These are phyloP conservation scores for Suillus clintonianus DNA, from an alignment of 768 basidiomycete genomes.

Conservation along the genomic window DNA sequence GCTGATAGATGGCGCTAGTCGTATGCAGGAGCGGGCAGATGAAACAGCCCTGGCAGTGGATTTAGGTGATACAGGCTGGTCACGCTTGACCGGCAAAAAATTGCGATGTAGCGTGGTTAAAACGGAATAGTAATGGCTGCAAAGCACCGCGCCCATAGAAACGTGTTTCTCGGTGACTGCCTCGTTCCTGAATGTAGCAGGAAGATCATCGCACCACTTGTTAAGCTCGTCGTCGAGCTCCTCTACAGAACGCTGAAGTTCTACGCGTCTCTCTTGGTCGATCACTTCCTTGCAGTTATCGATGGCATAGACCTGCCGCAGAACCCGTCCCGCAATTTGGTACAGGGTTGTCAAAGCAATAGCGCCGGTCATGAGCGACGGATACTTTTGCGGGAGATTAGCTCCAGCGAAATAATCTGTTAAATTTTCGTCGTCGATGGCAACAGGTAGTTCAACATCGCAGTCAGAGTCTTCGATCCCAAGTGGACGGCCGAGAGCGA, in stretches of 20 bases:
- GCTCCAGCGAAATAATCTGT: constrained; percentile 72
- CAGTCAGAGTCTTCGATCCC: constrained; percentile 90
- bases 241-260: constrained; percentile 80
- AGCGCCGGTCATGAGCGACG: constrained; percentile 80
- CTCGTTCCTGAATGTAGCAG: constrained; percentile 71
- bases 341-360: constrained; percentile 77
- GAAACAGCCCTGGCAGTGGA: constrained; percentile 81
- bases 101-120: constrained; percentile 88
- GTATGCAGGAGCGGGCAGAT: constrained; percentile 83
- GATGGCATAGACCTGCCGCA: constrained; percentile 81
- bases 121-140: constrained; percentile 88
- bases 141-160: constrained; percentile 82
- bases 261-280: constrained; percentile 71
- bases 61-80: constrained; percentile 65
- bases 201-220: constrained; percentile 83
- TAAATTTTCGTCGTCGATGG: constrained; percentile 79
- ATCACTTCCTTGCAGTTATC: constrained; percentile 74
- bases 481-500: constrained; percentile 85
- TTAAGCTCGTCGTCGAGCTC: constrained; percentile 73
- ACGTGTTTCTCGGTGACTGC: constrained; percentile 77
- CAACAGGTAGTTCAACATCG: constrained; percentile 83
- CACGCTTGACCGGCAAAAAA: constrained; percentile 77
- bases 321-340: constrained; percentile 80
- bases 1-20: constrained; percentile 81
- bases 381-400: constrained; percentile 52